Evolutionary conservation across 2,329 filamentous ascomycete genomes (phyloP), one percentile per base, ranked within the genome.

Genomic region (Alternaria hordeiaustralica): DNA sequence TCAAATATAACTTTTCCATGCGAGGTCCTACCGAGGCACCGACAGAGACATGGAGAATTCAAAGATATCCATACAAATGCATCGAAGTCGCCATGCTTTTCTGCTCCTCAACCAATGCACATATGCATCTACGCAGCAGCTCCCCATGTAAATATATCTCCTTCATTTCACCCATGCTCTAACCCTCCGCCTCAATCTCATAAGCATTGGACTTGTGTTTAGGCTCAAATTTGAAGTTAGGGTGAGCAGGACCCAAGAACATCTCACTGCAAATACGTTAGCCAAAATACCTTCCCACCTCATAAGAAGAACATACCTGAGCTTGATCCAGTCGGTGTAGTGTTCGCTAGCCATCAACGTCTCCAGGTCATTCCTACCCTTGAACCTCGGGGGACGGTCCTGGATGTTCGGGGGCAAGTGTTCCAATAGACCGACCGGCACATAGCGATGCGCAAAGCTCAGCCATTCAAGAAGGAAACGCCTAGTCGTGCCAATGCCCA

Each of bases 261-360:
- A 99, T 98, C 79, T 99, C 96, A 79, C 95, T 97, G 54, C 43
- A 13, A 41, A 43, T 1, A 23, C 43, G 58, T 75, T 69, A 76
- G 70, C 46, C 15, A 54, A 46, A 6, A 12, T 12, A 18, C 28
- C 8, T 13, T 44, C 6, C 47, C 12, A 30, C 11, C n/a, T 13
- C 10, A 10, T 7, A 20, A 21, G 23, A n/a, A 20, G 5, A 26
- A 58, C 62, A 85, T 87, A 96, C 94, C 90, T 96, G 75, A 99
- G 96, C 84, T 97, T 98, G 79, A 99, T 94, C 96, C 96, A 99
- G 80, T 99, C 96, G 82, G 91, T 92, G 83, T 97, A 97, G 81
- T 98, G 94, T 67, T 89, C 88, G 81, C 94, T 97, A 13, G 90
- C 90, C 82, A 99, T 86, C 69, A 99, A 83, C n/a, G 93, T 97